Evolutionary conservation across 208 protist species (phyloP), one percentile per base, ranked within the genome.

Genomic region (Trypanosoma vivax): DNA sequence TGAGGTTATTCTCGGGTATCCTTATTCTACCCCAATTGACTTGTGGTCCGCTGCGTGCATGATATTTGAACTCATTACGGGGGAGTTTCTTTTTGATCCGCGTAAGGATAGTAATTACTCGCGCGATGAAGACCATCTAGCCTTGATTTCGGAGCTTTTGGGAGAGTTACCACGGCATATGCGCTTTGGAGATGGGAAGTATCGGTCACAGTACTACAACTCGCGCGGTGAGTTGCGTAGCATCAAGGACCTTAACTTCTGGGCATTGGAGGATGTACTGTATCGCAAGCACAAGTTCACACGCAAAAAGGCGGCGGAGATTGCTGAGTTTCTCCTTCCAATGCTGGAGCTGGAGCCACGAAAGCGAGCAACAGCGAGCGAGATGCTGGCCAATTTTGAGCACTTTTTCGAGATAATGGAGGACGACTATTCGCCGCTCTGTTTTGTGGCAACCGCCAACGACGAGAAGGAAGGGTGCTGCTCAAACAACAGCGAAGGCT

Each of bases 11-110:
- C 45, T 96, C 31, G 90, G 92, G 24, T 75, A 89, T 19, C 66
- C 82, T 0, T 94, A 90, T 62, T 79, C 68, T 1, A 88, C 83
- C 0, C 58, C 87, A 2, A 88, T 94, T 31, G 92, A 97, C 62
- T 73, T 97, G 21, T 97, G 90, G 90, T 95, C 87, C n/a, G 79
- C 65, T 33, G 92, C 83, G 5, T 97, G 92, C 67, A 82, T 97
- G 70, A 69, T 95, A n/a, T 96, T 95, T 50, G 93, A 97, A 70
- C 79, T 97, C 19, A 90, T 96, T 42, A 96, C 90, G 2, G 93
- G 93, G 9, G 83, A 96, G 49, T 94, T 94, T 50, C 70, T 97
- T 21, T 97, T 97, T 65, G 89, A 97, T 58, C 93, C 93, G 7
- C 81, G 97, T 47, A 76, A 85, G 40, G 93, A 90, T 41, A 83